These are phyloP conservation scores for Thelonectria olida DNA, from an alignment of 2,329 filamentous ascomycete species.

Conservation along the genomic window DNA sequence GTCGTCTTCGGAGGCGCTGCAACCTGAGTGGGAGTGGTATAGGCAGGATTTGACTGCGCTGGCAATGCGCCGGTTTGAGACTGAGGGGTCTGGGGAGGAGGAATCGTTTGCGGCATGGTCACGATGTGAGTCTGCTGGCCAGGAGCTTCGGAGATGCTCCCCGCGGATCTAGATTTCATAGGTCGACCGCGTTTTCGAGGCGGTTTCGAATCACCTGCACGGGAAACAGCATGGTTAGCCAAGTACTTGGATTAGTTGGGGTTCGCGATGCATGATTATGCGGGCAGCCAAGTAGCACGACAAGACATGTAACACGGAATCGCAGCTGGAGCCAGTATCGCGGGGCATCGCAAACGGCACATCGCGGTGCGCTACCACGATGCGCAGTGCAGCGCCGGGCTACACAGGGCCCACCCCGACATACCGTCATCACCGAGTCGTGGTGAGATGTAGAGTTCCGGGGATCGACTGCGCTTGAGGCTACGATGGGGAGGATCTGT, in stretches of 20 bases:
- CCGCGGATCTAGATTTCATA: constrained; percentile 66
- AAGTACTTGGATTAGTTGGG: not conserved
- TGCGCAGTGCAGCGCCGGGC: constrained; percentile 47
- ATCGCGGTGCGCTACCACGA: constrained; percentile 37
- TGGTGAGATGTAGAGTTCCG: constrained; percentile 66
- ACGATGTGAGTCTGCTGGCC: constrained; percentile 62
- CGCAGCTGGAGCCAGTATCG: constrained; percentile 26
- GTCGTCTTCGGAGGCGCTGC: constrained; percentile 79
- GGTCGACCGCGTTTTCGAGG: constrained; percentile 67
- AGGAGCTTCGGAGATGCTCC: constrained; percentile 65
- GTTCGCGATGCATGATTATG: constrained; percentile 3
- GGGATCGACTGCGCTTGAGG: constrained; percentile 82
- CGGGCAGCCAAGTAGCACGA: constrained; percentile 44
- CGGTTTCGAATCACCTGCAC: constrained; percentile 58
- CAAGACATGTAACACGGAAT: constrained; percentile 43
- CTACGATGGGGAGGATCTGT: constrained; percentile 70
- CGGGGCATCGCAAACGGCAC: constrained; percentile 28
- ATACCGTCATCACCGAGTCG: constrained; percentile 76
- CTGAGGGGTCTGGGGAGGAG: constrained; percentile 65
- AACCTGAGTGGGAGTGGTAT: constrained; percentile 50
- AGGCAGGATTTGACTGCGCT: constrained; percentile 52
- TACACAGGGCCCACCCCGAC: constrained; percentile 54
- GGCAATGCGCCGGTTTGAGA: constrained; percentile 58
- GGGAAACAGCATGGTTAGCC: constrained; percentile 42
- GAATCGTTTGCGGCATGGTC: constrained; percentile 48